Percentiles rank a stretch among this genome's conserved stretches.
These are phyloP conservation scores for Stipa capillata DNA, from an alignment of 176 grass and related monocot species.

Conservation along the genomic window DNA sequence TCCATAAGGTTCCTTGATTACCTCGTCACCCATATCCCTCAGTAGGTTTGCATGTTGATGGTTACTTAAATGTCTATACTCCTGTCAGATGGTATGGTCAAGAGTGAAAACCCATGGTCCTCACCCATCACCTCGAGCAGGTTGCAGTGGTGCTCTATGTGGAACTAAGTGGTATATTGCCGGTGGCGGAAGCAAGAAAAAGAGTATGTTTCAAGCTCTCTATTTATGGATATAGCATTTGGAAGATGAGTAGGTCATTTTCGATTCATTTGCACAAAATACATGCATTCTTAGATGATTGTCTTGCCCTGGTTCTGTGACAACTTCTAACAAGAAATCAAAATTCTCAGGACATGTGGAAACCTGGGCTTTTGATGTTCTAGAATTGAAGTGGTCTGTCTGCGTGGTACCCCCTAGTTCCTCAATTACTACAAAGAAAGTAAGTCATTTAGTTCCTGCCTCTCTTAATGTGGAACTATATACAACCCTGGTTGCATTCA, in stretches of 20 bases:
- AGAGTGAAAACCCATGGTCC: conserved; percentile 73
- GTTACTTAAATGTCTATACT: conserved; percentile 5
- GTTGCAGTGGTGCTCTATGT: conserved; percentile 84
- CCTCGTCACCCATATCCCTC: background rate
- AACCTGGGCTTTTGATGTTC: conserved; percentile 72
- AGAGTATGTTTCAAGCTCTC: conserved; percentile 40
- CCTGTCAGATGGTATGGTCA: conserved; percentile 89
- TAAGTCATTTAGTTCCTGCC: conserved; percentile 16
- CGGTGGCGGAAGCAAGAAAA: conserved; percentile 94
- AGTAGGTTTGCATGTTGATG: background rate
- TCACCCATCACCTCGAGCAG: conserved; percentile 76
- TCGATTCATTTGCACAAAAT: background rate
- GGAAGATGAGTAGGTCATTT: background rate
- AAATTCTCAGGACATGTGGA: conserved; percentile 47
- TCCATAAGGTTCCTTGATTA: conserved; percentile 7
- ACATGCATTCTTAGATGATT: background rate
- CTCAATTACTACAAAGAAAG: conserved; percentile 83
- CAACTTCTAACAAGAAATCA: conserved; percentile 12
- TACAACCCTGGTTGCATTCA: background rate
- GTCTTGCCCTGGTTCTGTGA: background rate
- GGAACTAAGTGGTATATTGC: conserved; percentile 97
- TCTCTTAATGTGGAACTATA: background rate
- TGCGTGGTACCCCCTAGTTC: conserved; percentile 51
- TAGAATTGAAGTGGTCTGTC: conserved; percentile 65
- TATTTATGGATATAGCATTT: conserved; percentile 12